These are phyloP conservation scores for Naumovozyma dairenensis DNA, from an alignment of 805 yeast species.

Conservation along the genomic window DNA sequence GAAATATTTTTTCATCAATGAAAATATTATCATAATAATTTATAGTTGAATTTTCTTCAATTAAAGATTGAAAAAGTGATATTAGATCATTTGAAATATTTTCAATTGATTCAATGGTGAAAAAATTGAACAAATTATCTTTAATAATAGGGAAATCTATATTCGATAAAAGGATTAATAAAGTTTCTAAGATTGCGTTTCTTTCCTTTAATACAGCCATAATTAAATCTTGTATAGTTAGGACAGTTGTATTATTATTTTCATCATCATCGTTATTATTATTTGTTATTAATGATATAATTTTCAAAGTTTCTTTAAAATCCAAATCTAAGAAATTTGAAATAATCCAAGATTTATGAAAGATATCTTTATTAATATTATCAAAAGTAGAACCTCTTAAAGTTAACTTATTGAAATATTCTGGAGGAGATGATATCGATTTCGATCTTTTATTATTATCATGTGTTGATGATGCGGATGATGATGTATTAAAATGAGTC, in stretches of 20 bases:
- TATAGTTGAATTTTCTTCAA: too few species aligned
- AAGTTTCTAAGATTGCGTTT: conserved; percentile 36
- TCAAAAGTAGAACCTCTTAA: conserved; percentile 35
- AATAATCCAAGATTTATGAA: conserved; percentile 32
- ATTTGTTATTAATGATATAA: conserved; percentile 29
- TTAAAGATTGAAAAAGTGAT: conserved; percentile 3
- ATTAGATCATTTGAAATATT: conserved; percentile 20
- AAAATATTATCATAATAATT: neutral
- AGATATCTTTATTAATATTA: conserved; percentile 28
- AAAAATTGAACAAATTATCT: conserved; percentile 9
- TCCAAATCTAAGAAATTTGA: conserved; percentile 33
- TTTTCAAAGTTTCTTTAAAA: conserved; percentile 39
- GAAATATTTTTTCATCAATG: neutral
- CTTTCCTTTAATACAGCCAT: conserved; percentile 42
- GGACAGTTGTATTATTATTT: conserved; percentile 27
- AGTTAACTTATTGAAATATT: conserved; percentile 14
- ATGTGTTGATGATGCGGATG: neutral
- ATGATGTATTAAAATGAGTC: conserved; percentile 6
- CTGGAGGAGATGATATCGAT: neutral
- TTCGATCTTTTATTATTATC: conserved; percentile 3
- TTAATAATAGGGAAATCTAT: conserved; percentile 16
- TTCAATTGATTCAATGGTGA: conserved; percentile 4
- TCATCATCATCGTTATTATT: conserved; percentile 31
- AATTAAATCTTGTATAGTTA: conserved; percentile 10
- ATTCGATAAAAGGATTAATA: conserved; percentile 24